Evolutionary conservation across 495 filamentous ascomycete genomes (phyloP), one percentile per base, ranked within the genome.

Genomic region (Podospora didyma): DNA sequence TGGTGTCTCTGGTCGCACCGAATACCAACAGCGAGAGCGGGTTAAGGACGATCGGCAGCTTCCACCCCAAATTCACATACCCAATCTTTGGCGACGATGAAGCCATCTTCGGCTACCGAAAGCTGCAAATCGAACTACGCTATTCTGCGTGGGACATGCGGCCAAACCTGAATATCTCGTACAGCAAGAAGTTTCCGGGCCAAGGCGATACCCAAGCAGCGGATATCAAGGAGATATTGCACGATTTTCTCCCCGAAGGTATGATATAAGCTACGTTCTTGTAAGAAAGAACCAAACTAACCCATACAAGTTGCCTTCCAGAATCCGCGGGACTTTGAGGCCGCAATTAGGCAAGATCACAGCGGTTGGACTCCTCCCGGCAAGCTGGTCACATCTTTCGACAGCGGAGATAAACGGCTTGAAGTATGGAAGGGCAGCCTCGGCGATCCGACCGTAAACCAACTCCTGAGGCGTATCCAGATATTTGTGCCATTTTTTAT

Each of bases 71-170:
- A 62, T 94, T 93, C 70, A 96, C 92, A 19, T 96, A 96, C 69
- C 75, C 88, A 0, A 88, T 99, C 54, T 97, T 97, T 64, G 93
- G 91, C 64, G 86, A 97, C 16, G 86, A 90, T 0, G 91, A 99
- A 73, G 77, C 75, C 16, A 93, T 99, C 49, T 93, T 96, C 60
- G 94, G 94, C 21, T 96, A 97, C 73, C 84, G 88, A 60, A 81
- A 82, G 24, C 75, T 96, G 53, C 81, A 84, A 47, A 84, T 97
- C 59, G 78, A 86, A 41, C 68, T 99, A 46, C 81, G 79, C 35
- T 96, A 92, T 66, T 84, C 89, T 57, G 88, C 89, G 26, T 87
- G 89, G 65, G 86, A 96, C 61, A 80, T 97, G 68, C 83, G 82
- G 55, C 90, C 92, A 19, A 80, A 89, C 55, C 60, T 96, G 14